Base-by-base conservation (phyloP, 768 basidiomycete genomes). In the Boletus tomentosulus region DNA sequence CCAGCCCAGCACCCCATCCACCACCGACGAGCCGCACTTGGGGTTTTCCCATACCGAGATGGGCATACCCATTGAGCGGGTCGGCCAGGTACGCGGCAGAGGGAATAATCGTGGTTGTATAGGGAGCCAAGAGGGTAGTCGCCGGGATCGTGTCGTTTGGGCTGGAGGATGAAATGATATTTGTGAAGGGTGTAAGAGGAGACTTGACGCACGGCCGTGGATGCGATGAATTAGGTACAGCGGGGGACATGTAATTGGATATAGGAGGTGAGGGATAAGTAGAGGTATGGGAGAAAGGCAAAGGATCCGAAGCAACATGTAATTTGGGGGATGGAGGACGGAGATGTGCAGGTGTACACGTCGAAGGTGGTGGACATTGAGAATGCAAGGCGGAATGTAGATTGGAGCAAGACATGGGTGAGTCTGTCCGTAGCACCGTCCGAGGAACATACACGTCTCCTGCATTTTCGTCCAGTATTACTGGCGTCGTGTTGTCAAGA, bases 41-140 rank as follows among this genome's bases (percentile, higher is more conserved):
- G 0, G 87, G 87, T 64, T 92, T 93, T 31, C 91, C 88, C 72
- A 87, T 80, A 10, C 93, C 92, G 16, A 85, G 76, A 56, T 85
- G 83, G 0, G 85, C 82, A 62, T 96, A 97, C n/a, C 86, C 87
- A 63, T 94, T 96, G 58, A 91, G 78, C 0, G 91, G 87, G 62
- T 94, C 89, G 4, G 76, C 66, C 28, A 92, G 77, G 69, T 97
- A 97, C 1, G 75, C 64, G 0, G 84, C 73, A 19, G 83, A 82
- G 3, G 87, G 84, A 15, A 82, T 77, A 49, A 95, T 79, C 24
- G 82, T 74, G 22, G 85, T 81, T 0, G 76, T 76, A 56, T 79
- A 86, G 0, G 87, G 84, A 0, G 86, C 76, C 39, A 96, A 78
- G 52, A 86, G 76, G 3, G 74, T 66, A 8, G 79, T 72, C 0